A percentile compares a stretch with the other conserved stretches of the same genome.
phyloP scores from a whole-genome alignment of 768 basidiomycete genomes.

The Holtermanniella nyarrowii region DNA sequence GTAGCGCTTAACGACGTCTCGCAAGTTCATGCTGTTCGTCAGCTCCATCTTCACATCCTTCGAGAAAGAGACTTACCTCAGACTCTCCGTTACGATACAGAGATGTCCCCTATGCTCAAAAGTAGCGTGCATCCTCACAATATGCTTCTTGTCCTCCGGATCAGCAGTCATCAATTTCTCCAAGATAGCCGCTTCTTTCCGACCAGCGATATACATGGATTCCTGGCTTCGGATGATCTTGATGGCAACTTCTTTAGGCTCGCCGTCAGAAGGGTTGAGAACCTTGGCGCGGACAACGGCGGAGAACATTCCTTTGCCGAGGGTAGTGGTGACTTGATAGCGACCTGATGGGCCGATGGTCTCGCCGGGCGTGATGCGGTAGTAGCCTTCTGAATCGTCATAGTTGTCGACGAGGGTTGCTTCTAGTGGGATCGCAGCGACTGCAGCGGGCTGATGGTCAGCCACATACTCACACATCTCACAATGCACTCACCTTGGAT shows the following conservation, averaged over 20 bases:
- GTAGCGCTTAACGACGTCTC: conserved; percentile 94
- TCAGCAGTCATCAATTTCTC: conserved; percentile 78
- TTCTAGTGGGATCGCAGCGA: conserved; percentile 51
- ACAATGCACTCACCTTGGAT: conserved; percentile 8
- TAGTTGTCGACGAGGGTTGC: conserved; percentile 62
- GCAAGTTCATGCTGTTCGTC: conserved; percentile 76
- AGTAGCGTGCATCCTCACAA: conserved; percentile 81
- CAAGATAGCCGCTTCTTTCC: conserved; percentile 83
- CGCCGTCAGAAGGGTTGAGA: conserved; percentile 47
- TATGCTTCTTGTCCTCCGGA: conserved; percentile 92
- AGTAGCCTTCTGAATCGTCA: conserved; percentile 91
- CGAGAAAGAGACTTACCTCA: conserved; percentile 54
- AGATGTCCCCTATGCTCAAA: conserved; percentile 97
- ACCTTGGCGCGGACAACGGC: conserved; percentile 86
- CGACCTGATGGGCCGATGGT: conserved; percentile 80
- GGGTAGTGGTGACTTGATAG: conserved; percentile 85
- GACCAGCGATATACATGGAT: conserved; percentile 90
- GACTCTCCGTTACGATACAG: conserved; percentile 86
- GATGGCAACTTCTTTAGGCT: conserved; percentile 78
- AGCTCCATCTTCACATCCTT: not conserved
- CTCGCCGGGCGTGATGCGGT: conserved; percentile 86
- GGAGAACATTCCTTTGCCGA: conserved; percentile 99
- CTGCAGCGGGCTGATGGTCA: conserved; percentile 2
- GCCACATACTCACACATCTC: not conserved
- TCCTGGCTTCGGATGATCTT: conserved; percentile 95